Percentiles rank a stretch among this genome's conserved stretches.
Evolutionary conservation across 2,329 filamentous ascomycete genomes (phyloP).

Genomic region (Monosporascus sp.): DNA sequence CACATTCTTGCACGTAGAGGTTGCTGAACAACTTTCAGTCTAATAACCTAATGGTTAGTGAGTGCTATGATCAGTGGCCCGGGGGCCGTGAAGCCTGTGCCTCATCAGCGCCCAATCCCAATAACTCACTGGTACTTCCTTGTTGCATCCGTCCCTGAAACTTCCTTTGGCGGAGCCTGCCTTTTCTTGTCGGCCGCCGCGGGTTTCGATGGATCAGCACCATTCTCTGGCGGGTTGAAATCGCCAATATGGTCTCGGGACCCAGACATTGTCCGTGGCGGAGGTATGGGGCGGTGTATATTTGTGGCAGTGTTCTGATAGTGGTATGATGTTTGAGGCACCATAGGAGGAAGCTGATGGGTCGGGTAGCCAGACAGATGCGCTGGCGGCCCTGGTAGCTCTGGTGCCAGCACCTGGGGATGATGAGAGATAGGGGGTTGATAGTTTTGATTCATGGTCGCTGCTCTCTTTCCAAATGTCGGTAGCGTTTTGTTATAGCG

Average conservation of each 20-base stretch:
- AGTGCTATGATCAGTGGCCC: conserved; percentile 4
- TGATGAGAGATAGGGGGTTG: background rate
- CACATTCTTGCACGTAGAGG: conserved; percentile 94
- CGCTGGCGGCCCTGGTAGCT: background rate
- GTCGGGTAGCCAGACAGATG: background rate
- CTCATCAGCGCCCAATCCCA: background rate
- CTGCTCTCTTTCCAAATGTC: background rate
- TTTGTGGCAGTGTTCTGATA: conserved; percentile 24
- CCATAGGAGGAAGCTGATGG: background rate
- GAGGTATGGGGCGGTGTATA: conserved; percentile 25
- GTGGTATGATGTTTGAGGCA: conserved; percentile 12
- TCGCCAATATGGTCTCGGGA: conserved; percentile 21
- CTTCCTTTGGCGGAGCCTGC: conserved; percentile 15
- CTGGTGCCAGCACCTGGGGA: background rate
- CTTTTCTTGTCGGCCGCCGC: conserved; percentile 20
- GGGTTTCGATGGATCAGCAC: conserved; percentile 17
- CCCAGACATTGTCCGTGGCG: conserved; percentile 23
- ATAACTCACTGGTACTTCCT: conserved; percentile 24
- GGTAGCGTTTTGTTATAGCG: background rate
- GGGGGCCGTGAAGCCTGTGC: background rate
- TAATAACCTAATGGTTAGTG: conserved; percentile 27
- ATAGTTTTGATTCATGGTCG: background rate
- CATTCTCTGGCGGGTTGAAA: conserved; percentile 20
- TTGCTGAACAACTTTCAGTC: conserved; percentile 81
- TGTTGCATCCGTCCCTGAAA: conserved; percentile 21